phyloP scores from a whole-genome alignment of 75 land plant genomes.

The Cryptomeria japonica region DNA sequence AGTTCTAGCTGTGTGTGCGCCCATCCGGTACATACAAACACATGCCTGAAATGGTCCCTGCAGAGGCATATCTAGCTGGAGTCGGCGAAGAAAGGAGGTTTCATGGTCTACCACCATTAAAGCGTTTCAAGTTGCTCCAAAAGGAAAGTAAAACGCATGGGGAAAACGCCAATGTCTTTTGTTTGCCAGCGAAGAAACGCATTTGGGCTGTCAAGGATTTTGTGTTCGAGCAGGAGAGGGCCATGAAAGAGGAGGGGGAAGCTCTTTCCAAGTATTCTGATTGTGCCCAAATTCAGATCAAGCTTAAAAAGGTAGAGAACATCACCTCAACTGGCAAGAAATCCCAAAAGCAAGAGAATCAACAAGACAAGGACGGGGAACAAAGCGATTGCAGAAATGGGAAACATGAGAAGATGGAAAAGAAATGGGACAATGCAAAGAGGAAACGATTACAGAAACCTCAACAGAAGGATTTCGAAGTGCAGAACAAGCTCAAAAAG shows the following conservation, averaged over 20 bases:
- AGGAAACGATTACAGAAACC: background rate
- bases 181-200: conserved; percentile 72
- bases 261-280: background rate
- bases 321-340: background rate
- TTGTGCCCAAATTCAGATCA: background rate
- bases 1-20: background rate
- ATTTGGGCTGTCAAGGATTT: conserved; percentile 47
- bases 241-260: background rate
- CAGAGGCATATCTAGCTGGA: background rate
- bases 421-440: background rate
- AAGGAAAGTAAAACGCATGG: conserved; percentile 11
- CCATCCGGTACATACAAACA: background rate
- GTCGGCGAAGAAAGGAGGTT: conserved; percentile 16
- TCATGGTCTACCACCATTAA: conserved; percentile 40
- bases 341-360: background rate
- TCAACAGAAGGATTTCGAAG: background rate
- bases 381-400: conserved; percentile 49
- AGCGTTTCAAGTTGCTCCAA: conserved; percentile 56
- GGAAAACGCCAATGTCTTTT: conserved; percentile 9
- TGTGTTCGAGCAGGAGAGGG: background rate
- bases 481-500: conserved; percentile 13
- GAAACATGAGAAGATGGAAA: background rate
- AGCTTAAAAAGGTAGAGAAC: conserved; percentile 17
- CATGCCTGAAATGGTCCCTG: background rate
- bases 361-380: conserved; percentile 15